Base-by-base conservation (phyloP, 306 rosid species). In the Cicer cuneatum region DNA sequence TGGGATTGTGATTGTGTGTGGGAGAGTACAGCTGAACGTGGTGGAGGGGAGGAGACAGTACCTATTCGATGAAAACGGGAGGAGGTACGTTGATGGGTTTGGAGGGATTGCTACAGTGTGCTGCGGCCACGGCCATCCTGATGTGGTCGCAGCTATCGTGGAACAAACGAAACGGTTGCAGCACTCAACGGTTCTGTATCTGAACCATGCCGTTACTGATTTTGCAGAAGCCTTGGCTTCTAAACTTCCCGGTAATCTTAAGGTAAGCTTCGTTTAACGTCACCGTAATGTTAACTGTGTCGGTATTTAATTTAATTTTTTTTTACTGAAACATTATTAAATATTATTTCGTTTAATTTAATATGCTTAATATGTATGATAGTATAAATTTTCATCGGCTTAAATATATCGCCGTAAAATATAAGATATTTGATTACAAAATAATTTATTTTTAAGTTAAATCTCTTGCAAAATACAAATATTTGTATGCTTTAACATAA, bases 51-150 rank as follows among this genome's bases (percentile, higher is more conserved):
- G 61, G 93, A 88, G 0, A 82, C 99, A 94, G 76, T 94, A 94
- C 64, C 81, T 94, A 85, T 94, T 79, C 76, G 99, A 94, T 15
- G 97, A 92, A 16, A 87, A 84, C 1, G 99, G 99, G 1, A 83
- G 95, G 56, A 87, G 99, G 62, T 94, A 92, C 52, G 39, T 94
- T 18, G 99, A 94, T 52, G 97, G 86, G 1, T 94, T 92, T 66
- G 99, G 96, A 43, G 99, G 99, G 63, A 94, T 92, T 63, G 99
- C 99, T 10, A 92, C 97, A 58, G 97, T 94, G 89, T 24, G 89
- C 5, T 94, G 99, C 80, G 99, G 99, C 10, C 99, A 94, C 87
- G 88, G 97, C 65, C 99, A 94, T 71, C 97, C 97, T 39, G 97
- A 94, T 60, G 97, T 94, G 72, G 90, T 94, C 6, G 86, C 81